phyloP scores from a whole-genome alignment of 331 rosid species.

The Quercus phellos region DNA sequence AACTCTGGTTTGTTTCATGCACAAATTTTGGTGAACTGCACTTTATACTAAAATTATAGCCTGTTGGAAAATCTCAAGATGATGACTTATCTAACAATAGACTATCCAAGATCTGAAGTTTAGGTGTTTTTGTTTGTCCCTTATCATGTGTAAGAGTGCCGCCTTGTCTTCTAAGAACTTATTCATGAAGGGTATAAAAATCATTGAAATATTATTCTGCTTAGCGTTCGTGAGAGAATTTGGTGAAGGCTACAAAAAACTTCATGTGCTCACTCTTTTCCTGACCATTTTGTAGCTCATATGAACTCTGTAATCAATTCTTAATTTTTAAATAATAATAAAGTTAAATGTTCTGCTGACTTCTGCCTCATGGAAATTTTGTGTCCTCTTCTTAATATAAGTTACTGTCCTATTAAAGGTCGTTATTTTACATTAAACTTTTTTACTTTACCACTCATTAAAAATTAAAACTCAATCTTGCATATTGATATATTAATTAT shows the following conservation, averaged over 20 bases:
- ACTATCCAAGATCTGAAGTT: too few species aligned
- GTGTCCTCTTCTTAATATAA: slow-evolving; percentile 86
- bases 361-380: slow-evolving; percentile 8
- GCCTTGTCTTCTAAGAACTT: background rate
- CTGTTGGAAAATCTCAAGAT: too few species aligned
- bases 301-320: background rate
- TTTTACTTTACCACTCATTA: background rate
- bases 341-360: background rate
- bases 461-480: background rate
- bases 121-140: background rate
- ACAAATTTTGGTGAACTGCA: background rate
- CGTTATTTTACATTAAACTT: background rate
- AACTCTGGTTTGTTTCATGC: background rate
- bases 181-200: background rate
- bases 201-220: background rate
- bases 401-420: slow-evolving; percentile 62
- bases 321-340: background rate
- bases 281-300: background rate
- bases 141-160: background rate
- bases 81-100: too few species aligned
- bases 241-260: background rate
- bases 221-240: background rate
- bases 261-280: background rate
- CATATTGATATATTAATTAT: background rate
- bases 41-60: background rate